Base-by-base conservation (phyloP, 768 basidiomycete genomes). In the Lactarius hengduanensis region DNA sequence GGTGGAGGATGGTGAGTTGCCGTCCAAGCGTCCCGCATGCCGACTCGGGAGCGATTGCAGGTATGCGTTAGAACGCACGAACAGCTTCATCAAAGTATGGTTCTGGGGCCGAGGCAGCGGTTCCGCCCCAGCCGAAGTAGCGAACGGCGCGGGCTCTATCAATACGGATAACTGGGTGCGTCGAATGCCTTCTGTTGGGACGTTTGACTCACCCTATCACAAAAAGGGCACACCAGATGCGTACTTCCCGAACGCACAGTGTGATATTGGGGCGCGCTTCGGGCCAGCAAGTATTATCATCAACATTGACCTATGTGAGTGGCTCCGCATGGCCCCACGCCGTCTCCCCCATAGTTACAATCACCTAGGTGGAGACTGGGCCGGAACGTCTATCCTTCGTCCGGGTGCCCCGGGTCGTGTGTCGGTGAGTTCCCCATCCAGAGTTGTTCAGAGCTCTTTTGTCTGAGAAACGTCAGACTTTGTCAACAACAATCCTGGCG, bases 1-100 rank as follows among this genome's bases (percentile, higher is more conserved):
- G 86, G 87, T 8, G 87, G 87, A 30, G 88, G 87, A 69, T 88
- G 83, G 84, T 87, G 16, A 57, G 56, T 22, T 22, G 0, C 6
- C n/a, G 20, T 15, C 30, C 16, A 50, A 15, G 26, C 5, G 6
- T 22, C n/a, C 40, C 6, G 2, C 34, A 56, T 30, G 15, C 11
- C 43, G 15, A 56, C 43, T 57, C n/a, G 16, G 36, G 43, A 28
- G 20, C 26, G 43, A 56, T 32, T 59, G 26, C 38, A 65, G 69
- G 63, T 80, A 77, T 66, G 79, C 77, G 22, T 72, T 75, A 62
- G 72, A 75, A 59, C 73, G 74, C 58, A 72, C 73, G 9, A 64
- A 57, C 16, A 53, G 32, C 28, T 63, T 62, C 30, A 74, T 79
- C 40, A 74, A 76, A 59, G 69, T 78, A 26, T 80, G 76, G 72